Evolutionary conservation across 1,284 basidiomycete genomes (phyloP).

Genomic region (Puccinia brachypodii): DNA sequence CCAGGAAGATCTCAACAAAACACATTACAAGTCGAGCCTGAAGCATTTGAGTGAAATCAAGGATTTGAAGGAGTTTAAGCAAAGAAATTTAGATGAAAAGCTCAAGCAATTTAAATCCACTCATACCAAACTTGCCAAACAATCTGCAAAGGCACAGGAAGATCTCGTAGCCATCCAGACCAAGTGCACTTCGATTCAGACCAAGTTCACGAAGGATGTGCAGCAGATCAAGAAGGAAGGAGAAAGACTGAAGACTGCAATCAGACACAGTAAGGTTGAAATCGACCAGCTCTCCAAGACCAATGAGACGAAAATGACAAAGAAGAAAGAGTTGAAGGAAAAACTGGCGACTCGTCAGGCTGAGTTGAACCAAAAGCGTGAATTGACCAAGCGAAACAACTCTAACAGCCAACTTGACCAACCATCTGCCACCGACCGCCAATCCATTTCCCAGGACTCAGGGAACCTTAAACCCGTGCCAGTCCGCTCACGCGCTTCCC

Average conservation of each 20-base stretch:
- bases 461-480: neutral
- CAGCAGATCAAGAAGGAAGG: slow-evolving; percentile 27
- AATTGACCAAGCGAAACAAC: neutral
- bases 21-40: slow-evolving; percentile 7
- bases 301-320: neutral
- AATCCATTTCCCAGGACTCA: neutral
- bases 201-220: neutral
- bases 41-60: slow-evolving; percentile 39
- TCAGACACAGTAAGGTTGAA: neutral
- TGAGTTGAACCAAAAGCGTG: neutral
- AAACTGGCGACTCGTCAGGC: slow-evolving; percentile 1
- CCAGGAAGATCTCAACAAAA: slow-evolving; percentile 25
- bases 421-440: neutral
- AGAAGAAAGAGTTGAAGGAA: slow-evolving; percentile 6
- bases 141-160: slow-evolving; percentile 8
- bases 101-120: slow-evolving; percentile 11
- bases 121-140: slow-evolving; percentile 2
- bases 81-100: slow-evolving; percentile 27
- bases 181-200: slow-evolving; percentile 12
- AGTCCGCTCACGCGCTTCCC: neutral
- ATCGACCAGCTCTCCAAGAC: neutral
- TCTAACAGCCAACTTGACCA: neutral
- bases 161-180: neutral
- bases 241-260: neutral
- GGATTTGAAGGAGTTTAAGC: slow-evolving; percentile 35